These are phyloP conservation scores for Pilasporangium apinafurcum DNA, from an alignment of 352 stramenopile species.

Conservation along the genomic window DNA sequence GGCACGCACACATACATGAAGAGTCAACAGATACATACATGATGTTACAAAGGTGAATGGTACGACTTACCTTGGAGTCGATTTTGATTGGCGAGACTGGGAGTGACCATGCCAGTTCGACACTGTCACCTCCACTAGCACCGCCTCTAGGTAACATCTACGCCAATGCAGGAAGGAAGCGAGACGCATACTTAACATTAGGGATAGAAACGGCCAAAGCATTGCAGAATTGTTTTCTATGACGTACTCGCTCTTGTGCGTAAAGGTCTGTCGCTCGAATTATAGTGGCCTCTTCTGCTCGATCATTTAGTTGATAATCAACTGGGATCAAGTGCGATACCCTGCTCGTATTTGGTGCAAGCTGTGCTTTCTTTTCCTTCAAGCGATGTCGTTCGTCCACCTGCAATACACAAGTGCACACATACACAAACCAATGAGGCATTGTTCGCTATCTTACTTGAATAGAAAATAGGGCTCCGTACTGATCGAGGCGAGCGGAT, in stretches of 20 bases:
- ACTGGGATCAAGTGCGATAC: conserved; percentile 23
- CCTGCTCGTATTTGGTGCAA: conserved; percentile 40
- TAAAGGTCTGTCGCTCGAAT: conserved; percentile 26
- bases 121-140: neutral
- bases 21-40: no score
- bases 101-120: conserved; percentile 7
- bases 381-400: conserved; percentile 23
- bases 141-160: neutral
- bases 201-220: neutral
- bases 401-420: neutral
- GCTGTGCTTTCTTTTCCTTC: conserved; percentile 19
- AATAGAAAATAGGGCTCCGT: neutral
- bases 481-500: conserved; percentile 25
- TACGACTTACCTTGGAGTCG: conserved; percentile 13
- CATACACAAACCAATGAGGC: neutral
- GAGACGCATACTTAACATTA: neutral
- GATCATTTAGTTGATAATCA: conserved; percentile 14
- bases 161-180: neutral
- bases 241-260: conserved; percentile 31
- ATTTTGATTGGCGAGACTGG: conserved; percentile 48
- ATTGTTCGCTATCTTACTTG: neutral
- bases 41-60: no score
- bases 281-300: conserved; percentile 12
- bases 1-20: no score
- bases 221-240: no score